Base-by-base conservation (phyloP, 805 yeast species). In the Ogataea degrootiae region DNA sequence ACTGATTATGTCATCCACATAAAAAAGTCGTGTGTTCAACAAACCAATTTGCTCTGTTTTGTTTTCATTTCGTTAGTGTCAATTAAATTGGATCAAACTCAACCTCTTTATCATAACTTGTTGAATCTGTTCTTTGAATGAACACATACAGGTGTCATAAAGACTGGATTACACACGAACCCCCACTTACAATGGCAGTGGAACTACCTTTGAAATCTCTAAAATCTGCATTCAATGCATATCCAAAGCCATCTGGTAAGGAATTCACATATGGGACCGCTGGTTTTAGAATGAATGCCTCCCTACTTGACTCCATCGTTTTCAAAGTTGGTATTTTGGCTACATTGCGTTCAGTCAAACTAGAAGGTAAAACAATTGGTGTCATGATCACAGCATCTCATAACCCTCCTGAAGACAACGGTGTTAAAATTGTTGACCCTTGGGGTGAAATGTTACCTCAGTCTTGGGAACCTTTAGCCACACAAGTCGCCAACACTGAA, bases 301-400 rank as follows among this genome's bases (percentile, higher is more conserved):
- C 68, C 19, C 66, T 74, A 16, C 70, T 92, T 54, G 96, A 88
- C 61, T 83, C 89, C 16, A 92, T 91, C 33, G 85, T 88, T 66
- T 87, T 80, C 65, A 76, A 92, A 6, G 89, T 86, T 16, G 96
- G 97, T 2, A 71, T 90, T 17, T 63, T 91, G 26, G 97, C 99
- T 0, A 71, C 83, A 1, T 70, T 94, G 52, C 75, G 99, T 59
- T 90, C 97, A n/a, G 76, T 83, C 49, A 75, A 71, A 50, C 69
- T 86, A 33, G 69, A 70, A 1, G 87, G 92, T 1, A 72, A 84
- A 57, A 78, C 85, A 8, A 77, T 91, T 31, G 99, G 99, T n/a
- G 84, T 91, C 12, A 92, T 94, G 97, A 83, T 94, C 60, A 94
- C 97, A 1, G 97, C 97, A 0, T 86, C 96, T 0, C 97, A 90